A percentile compares a stretch with the other conserved stretches of the same genome.
Conservation (phyloP, 2,329 filamentous ascomycete species). For the Xylariaceae sp. region DNA sequence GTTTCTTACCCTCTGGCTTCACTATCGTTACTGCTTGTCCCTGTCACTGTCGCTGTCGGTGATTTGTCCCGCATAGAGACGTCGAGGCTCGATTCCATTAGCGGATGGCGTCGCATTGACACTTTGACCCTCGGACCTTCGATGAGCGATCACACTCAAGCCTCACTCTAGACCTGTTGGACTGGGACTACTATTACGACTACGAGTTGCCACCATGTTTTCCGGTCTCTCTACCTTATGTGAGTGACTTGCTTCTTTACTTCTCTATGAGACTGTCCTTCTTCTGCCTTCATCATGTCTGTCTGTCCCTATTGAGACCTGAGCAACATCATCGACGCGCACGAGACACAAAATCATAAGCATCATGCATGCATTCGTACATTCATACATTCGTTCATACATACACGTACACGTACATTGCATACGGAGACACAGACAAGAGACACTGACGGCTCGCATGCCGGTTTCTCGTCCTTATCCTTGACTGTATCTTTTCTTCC, state of each 20-base stretch:
- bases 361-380: background rate
- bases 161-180: slow-evolving; percentile 2
- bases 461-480: too few relatives aligned
- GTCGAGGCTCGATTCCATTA: background rate
- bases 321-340: slow-evolving; percentile 5
- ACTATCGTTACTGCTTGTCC: background rate
- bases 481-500: too few relatives aligned
- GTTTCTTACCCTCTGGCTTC: background rate
- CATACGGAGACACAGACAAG: too few relatives aligned
- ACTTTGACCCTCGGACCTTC: background rate
- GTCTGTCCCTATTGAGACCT: background rate
- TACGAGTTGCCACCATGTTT: slow-evolving; percentile 25
- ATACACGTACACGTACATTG: background rate
- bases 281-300: background rate
- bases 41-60: background rate
- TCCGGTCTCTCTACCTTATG: slow-evolving; percentile 27
- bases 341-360: background rate
- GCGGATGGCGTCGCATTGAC: slow-evolving; percentile 8
- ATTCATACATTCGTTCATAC: background rate
- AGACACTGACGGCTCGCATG: too few relatives aligned
- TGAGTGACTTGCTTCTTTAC: slow-evolving; percentile 24
- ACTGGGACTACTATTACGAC: slow-evolving; percentile 13
- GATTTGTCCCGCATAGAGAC: background rate
- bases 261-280: background rate
- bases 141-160: slow-evolving; percentile 1